A percentile compares a stretch with the other conserved stretches of the same genome.
These are phyloP conservation scores for Dendryphion nanum DNA, from an alignment of 2,329 filamentous ascomycete genomes.

Conservation along the genomic window DNA sequence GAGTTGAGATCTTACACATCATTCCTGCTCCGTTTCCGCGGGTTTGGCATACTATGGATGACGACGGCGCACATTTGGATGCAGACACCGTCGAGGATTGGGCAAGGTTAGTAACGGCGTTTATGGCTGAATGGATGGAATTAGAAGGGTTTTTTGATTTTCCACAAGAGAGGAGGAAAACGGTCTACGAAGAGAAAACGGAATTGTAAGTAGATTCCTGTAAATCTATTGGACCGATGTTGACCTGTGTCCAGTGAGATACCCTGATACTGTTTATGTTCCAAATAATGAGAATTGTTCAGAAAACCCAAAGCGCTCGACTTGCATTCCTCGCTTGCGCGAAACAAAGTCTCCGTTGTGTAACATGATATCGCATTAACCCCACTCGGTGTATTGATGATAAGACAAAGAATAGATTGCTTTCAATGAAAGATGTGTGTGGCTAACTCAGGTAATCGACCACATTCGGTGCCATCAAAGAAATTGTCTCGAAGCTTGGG, in stretches of 20 bases:
- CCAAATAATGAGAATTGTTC: too few species aligned
- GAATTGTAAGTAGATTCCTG: constrained; percentile 35
- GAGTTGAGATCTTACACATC: constrained; percentile 88
- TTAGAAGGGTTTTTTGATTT: constrained; percentile 35
- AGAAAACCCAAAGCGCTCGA: too few species aligned
- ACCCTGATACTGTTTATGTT: too few species aligned
- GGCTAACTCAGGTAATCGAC: too few species aligned
- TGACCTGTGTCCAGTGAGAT: constrained; percentile 30
- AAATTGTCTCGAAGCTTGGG: too few species aligned
- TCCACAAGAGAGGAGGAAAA: constrained; percentile 15
- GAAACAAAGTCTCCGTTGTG: too few species aligned
- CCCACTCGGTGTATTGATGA: too few species aligned
- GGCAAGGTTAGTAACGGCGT: constrained; percentile 79
- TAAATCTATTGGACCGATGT: constrained; percentile 2
- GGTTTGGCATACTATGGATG: constrained; percentile 84
- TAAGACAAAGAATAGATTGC: too few species aligned
- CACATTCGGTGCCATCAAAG: too few species aligned
- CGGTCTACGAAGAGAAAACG: constrained; percentile 23
- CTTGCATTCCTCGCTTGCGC: too few species aligned
- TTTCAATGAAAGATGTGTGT: too few species aligned
- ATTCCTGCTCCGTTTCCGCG: constrained; percentile 80
- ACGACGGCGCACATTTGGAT: constrained; percentile 85
- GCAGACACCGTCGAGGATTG: constrained; percentile 81
- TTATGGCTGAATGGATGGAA: constrained; percentile 92
- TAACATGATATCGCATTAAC: too few species aligned